Base-by-base conservation (phyloP, 192 early-diverging fungal species). In the Chytriomyces sp. region DNA sequence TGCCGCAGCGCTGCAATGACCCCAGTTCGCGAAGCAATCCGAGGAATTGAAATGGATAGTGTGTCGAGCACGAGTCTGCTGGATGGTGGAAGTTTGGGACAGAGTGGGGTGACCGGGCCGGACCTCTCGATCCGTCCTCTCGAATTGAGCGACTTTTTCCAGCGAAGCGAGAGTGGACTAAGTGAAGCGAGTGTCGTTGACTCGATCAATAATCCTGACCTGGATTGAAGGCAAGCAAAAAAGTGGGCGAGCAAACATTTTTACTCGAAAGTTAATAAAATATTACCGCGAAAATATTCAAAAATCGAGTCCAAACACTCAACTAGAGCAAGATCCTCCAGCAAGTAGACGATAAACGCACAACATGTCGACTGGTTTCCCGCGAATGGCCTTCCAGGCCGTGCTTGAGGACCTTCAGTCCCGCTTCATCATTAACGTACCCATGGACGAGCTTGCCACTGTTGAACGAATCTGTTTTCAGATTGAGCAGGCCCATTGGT, bases 341-440 rank as follows among this genome's bases (percentile, higher is more conserved):
- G 35, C 35, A 35, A 35, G 35, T 35, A 35, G 35, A 35, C 35
- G 2, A 35, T 35, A 35, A 35, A 35, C 35, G 35, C 35, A 35
- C 35, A 35, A 35, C 35, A 43, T 26, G 63, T 53, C 66, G 73
- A 46, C 62, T 5, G 73, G 23, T n/a, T 86, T 86, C 77, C 70
- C 65, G 35, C 60, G 50, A 7, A 68, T 86, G 69, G 85, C 91
- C 26, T 93, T 97, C 82, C 83, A 91, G 76, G 90, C 95, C 72
- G 91, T 95, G 53, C 84, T 97, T 35, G 93, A 96, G 85, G 96
- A 97, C 83, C 79, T 97, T 72, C 92, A 93, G 66, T 93, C 89
- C 82, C 96, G 97, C n/a, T 99, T 99, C 86, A 97, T 99, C 75
- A 96, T 99, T 82, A 99, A 99, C 82, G 92, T 99, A 5, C 97